Conservation (phyloP, 371 early-diverging fungal species). For the Blyttiomyces sp. region DNA sequence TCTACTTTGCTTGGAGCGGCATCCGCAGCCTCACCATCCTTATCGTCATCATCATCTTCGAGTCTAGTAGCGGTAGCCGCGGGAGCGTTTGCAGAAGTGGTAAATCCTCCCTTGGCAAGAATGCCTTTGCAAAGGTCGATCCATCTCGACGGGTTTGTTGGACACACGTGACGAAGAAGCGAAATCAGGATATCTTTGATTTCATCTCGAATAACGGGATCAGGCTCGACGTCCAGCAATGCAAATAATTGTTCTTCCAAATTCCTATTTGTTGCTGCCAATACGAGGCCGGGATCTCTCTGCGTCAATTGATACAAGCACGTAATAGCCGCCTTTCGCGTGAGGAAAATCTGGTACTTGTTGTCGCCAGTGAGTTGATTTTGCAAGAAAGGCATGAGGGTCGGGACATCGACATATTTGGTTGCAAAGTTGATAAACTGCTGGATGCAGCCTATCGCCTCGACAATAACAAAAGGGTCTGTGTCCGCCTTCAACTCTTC, state of each 20-base stretch:
- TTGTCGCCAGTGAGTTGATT: constrained; percentile 53
- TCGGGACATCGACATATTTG: constrained; percentile 61
- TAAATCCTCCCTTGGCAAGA: constrained; percentile 56
- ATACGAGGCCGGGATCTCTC: constrained; percentile 70
- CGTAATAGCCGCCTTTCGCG: constrained; percentile 72
- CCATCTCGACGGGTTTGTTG: constrained; percentile 77
- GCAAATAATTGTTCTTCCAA: constrained; percentile 81
- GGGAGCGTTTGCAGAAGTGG: constrained; percentile 1
- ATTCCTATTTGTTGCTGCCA: constrained; percentile 45
- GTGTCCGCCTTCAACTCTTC: constrained; percentile 75
- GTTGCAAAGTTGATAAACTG: constrained; percentile 89
- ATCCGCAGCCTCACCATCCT: background rate
- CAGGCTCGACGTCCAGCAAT: constrained; percentile 71
- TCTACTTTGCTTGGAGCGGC: background rate
- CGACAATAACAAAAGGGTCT: constrained; percentile 77
- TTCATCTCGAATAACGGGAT: constrained; percentile 67
- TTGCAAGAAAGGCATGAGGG: constrained; percentile 76
- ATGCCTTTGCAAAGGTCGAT: constrained; percentile 78
- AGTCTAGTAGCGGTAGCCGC: background rate
- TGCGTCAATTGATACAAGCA: constrained; percentile 86
- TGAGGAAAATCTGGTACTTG: constrained; percentile 61
- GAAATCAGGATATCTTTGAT: constrained; percentile 76
- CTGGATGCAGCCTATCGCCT: constrained; percentile 84
- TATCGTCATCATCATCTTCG: constrained; percentile 30
- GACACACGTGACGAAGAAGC: constrained; percentile 69